A percentile compares a stretch with the other conserved stretches of the same genome.
phyloP scores from a whole-genome alignment of 2,329 filamentous ascomycete genomes.

The Phyllosticta capitalensis region DNA sequence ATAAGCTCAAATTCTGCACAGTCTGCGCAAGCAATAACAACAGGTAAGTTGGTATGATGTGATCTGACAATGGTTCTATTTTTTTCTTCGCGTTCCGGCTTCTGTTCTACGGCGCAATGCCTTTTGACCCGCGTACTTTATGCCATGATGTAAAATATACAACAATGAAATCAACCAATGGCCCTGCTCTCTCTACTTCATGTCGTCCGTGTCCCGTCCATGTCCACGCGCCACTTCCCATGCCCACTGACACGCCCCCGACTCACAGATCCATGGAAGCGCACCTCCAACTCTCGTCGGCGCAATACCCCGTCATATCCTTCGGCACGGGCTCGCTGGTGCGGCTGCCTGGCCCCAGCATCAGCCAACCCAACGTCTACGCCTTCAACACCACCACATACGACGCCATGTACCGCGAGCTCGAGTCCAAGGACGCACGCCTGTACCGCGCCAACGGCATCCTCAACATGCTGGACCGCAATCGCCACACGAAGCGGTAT shows the following conservation, averaged over 20 bases:
- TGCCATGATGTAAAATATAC: constrained; percentile 1
- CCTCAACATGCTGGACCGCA: constrained; percentile 90
- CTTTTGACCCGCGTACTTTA: not conserved
- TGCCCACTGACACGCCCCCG: constrained; percentile 14
- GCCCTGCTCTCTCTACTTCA: not conserved
- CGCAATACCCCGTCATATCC: constrained; percentile 85
- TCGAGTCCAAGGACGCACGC: constrained; percentile 73
- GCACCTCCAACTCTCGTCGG: constrained; percentile 81
- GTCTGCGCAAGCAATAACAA: constrained; percentile 99
- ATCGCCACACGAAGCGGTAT: constrained; percentile 85
- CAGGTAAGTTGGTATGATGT: constrained; percentile 46
- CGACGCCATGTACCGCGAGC: constrained; percentile 85
- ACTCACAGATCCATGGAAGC: constrained; percentile 85
- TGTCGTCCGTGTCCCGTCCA: not conserved
- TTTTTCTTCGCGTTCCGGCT: not conserved
- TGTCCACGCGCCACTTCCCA: not conserved
- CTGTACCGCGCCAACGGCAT: constrained; percentile 89
- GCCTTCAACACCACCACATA: constrained; percentile 97
- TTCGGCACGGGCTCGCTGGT: constrained; percentile 95
- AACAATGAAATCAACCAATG: not conserved
- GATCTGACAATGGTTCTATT: not conserved
- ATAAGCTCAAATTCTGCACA: constrained; percentile 92
- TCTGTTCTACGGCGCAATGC: not conserved
- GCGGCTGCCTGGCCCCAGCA: constrained; percentile 80
- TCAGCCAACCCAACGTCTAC: constrained; percentile 93